Base-by-base conservation (phyloP, 2,329 filamentous ascomycete species). In the Ophiosphaerella korrae region DNA sequence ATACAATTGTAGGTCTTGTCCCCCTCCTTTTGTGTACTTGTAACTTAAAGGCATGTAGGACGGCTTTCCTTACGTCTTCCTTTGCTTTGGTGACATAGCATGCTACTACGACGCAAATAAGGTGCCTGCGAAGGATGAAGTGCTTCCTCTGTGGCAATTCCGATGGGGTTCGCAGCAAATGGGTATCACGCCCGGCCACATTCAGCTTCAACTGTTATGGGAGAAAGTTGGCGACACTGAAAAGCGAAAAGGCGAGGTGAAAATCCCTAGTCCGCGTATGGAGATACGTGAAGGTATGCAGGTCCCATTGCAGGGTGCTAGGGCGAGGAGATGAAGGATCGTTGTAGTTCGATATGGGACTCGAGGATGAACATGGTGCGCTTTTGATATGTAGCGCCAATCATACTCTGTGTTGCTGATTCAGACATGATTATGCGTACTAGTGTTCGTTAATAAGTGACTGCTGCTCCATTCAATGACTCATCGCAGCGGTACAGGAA, bases 31-130 rank as follows among this genome's bases (percentile, higher is more conserved):
- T 2, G n/a, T 1, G 8, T 9, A 0, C 11, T 45, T 11, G 44
- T 14, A 18, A 26, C 21, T 13, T 31, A 7, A 43, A 36, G 24
- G 3, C 5, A 3, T 13, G 4, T 18, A 68, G 64, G 48, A 62
- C n/a, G 64, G 69, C 33, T 69, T 71, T 35, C 49, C 60, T 4
- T 61, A 71, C 50, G 47, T 63, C 12, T 71, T 71, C 52, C 62
- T 72, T 37, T 72, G 69, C 58, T 67, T 58, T 34, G 68, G 68
- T 21, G 68, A 71, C 41, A 48, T 69, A 18, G 62, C 64, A 21
- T 72, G 70, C 45, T 71, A 59, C 55, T 72, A 69, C 39, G 70
- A 72, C 38, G 66, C 57, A 2, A 71, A 69, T 42, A 51, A 44
- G n/a, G 37, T 52, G 1, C 69, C 69, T 5, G 21, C 32, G 5